These are phyloP conservation scores for Podaxis sp. DNA, from an alignment of 768 basidiomycete genomes.

Conservation along the genomic window DNA sequence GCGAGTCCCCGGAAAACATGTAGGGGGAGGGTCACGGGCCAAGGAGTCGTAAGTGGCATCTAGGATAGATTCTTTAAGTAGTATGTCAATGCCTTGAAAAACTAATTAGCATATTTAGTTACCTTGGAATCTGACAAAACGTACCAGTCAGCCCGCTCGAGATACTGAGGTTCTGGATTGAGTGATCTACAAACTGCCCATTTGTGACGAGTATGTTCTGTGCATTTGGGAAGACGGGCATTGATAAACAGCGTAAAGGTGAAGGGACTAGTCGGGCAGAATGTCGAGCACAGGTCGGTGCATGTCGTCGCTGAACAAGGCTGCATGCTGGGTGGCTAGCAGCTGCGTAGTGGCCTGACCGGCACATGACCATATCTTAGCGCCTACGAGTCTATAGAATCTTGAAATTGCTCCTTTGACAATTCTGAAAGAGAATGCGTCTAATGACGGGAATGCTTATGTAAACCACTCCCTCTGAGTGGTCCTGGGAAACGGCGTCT, in stretches of 20 bases:
- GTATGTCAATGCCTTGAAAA: background rate
- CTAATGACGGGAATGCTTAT: too few relatives aligned
- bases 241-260: background rate
- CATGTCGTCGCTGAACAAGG: background rate
- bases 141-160: background rate
- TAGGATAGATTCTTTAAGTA: background rate
- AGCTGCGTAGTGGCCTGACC: too few relatives aligned
- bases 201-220: background rate
- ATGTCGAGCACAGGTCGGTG: background rate
- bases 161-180: background rate
- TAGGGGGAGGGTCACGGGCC: background rate
- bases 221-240: background rate
- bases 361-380: too few relatives aligned
- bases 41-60: background rate
- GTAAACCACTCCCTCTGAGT: too few relatives aligned
- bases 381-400: too few relatives aligned
- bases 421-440: too few relatives aligned
- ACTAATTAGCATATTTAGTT: background rate
- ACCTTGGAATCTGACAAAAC: background rate
- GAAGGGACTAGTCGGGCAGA: background rate
- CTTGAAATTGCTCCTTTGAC: too few relatives aligned
- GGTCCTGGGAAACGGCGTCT: too few relatives aligned
- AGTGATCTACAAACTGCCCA: background rate
- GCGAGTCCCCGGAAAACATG: conserved; percentile 14
- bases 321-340: background rate